Percentiles rank a stretch among this genome's conserved stretches.
Evolutionary conservation across 495 filamentous ascomycete species (phyloP).

Genomic region (Rostrohypoxylon terebratum): DNA sequence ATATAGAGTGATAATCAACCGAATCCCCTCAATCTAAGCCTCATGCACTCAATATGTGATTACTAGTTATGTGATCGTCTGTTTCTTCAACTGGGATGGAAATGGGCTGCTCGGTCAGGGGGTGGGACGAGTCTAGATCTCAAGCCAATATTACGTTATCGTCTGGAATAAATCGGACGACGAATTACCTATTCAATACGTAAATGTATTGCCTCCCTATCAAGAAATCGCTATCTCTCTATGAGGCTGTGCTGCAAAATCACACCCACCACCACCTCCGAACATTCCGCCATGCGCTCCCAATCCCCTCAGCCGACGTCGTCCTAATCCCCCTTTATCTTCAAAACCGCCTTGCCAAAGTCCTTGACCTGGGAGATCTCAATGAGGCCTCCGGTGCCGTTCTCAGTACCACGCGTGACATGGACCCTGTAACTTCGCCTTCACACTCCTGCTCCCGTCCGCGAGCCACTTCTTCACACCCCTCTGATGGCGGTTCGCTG

Average conservation of each 20-base stretch:
- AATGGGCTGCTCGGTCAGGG: background rate
- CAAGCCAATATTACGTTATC: background rate
- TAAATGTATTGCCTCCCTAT: background rate
- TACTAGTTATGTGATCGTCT: background rate
- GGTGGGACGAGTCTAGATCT: background rate
- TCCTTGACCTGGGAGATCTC: conserved; percentile 88
- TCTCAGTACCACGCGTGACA: conserved; percentile 85
- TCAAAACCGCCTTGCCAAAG: conserved; percentile 90
- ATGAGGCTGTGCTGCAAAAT: background rate
- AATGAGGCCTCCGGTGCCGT: conserved; percentile 78
- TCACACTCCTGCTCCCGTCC: conserved; percentile 82
- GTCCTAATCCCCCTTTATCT: conserved; percentile 62
- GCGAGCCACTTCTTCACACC: conserved; percentile 84
- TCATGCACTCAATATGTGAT: background rate
- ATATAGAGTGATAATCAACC: background rate
- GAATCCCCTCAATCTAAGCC: background rate
- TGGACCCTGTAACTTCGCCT: conserved; percentile 73
- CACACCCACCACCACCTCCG: background rate
- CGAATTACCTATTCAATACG: background rate
- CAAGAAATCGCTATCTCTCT: background rate
- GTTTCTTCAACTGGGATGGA: background rate
- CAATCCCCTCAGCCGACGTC: background rate
- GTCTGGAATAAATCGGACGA: background rate
- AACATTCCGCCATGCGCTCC: background rate
- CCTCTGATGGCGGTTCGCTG: conserved; percentile 77